Percentiles rank a stretch among this genome's conserved stretches.
These are phyloP conservation scores for Rutstroemia sp. DNA, from an alignment of 2,329 filamentous ascomycete species.

Conservation along the genomic window DNA sequence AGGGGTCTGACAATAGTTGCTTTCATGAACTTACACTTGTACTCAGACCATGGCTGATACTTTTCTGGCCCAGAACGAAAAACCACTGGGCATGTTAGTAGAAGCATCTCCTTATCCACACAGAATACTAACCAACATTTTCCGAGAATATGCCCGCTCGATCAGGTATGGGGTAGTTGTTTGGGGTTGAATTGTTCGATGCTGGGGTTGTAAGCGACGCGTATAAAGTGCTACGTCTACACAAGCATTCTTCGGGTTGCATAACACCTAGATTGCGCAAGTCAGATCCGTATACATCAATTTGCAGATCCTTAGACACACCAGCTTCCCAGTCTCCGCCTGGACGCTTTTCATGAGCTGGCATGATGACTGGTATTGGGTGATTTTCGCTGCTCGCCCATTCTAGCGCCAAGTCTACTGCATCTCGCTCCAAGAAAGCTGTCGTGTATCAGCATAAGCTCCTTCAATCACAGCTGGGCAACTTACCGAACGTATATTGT, in stretches of 20 bases:
- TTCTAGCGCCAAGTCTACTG: conserved; percentile 51
- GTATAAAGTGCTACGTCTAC: conserved; percentile 65
- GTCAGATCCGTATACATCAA: background rate
- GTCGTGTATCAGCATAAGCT: background rate
- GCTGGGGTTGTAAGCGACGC: conserved; percentile 58
- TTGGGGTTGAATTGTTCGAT: conserved; percentile 35
- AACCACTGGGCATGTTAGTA: conserved; percentile 42
- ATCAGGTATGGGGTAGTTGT: conserved; percentile 65
- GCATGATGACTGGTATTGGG: conserved; percentile 30
- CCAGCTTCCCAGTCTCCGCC: conserved; percentile 75
- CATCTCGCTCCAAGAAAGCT: conserved; percentile 48
- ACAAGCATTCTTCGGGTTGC: conserved; percentile 65
- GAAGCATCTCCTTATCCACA: background rate
- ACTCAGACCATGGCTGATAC: conserved; percentile 51
- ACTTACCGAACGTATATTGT: conserved; percentile 38
- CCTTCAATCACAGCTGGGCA: conserved; percentile 10
- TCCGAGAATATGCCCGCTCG: conserved; percentile 64
- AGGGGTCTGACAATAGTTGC: background rate
- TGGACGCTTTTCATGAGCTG: conserved; percentile 65
- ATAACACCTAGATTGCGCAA: conserved; percentile 38
- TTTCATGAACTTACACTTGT: conserved; percentile 27
- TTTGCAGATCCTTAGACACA: conserved; percentile 18
- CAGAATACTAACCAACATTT: conserved; percentile 48
- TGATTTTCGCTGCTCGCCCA: conserved; percentile 37
- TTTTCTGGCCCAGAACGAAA: conserved; percentile 60